phyloP scores from a whole-genome alignment of 2,329 filamentous ascomycete genomes.

The Fusarium sp. region DNA sequence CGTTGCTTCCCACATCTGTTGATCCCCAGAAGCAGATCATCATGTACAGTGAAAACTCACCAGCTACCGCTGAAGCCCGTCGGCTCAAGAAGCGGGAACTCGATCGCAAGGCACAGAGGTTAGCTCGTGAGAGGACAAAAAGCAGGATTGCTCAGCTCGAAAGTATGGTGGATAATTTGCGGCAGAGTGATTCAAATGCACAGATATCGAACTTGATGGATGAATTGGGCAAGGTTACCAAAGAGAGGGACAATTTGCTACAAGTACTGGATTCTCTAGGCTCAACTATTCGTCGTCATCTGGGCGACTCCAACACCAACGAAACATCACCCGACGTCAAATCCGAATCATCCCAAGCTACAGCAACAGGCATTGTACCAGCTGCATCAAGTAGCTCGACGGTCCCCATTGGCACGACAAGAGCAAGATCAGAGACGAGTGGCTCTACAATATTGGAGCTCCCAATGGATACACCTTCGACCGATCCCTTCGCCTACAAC shows the following conservation, averaged over 20 bases:
- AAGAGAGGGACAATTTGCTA: conserved; percentile 42
- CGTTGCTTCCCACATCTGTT: background rate
- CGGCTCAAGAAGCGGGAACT: conserved; percentile 50
- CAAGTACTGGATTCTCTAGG: conserved; percentile 32
- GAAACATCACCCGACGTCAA: background rate
- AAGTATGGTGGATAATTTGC: conserved; percentile 46
- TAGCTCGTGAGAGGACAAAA: conserved; percentile 50
- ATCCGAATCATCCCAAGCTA: background rate
- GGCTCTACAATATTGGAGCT: conserved; percentile 18
- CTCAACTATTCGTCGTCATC: conserved; percentile 34
- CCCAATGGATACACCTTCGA: conserved; percentile 8
- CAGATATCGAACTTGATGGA: conserved; percentile 45
- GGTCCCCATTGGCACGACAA: background rate
- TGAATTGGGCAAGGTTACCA: conserved; percentile 43
- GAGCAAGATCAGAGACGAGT: conserved; percentile 19
- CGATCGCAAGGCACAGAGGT: conserved; percentile 50
- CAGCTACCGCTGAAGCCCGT: conserved; percentile 28
- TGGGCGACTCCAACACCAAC: conserved; percentile 6
- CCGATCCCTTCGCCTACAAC: conserved; percentile 17
- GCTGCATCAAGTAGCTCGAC: background rate
- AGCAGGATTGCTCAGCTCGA: conserved; percentile 51
- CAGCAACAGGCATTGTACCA: background rate
- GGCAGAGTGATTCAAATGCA: conserved; percentile 43
- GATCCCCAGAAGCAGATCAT: conserved; percentile 31
- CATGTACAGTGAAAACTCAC: conserved; percentile 24